These are phyloP conservation scores for Peribolospora baueri DNA, from an alignment of 768 basidiomycete species.

Conservation along the genomic window DNA sequence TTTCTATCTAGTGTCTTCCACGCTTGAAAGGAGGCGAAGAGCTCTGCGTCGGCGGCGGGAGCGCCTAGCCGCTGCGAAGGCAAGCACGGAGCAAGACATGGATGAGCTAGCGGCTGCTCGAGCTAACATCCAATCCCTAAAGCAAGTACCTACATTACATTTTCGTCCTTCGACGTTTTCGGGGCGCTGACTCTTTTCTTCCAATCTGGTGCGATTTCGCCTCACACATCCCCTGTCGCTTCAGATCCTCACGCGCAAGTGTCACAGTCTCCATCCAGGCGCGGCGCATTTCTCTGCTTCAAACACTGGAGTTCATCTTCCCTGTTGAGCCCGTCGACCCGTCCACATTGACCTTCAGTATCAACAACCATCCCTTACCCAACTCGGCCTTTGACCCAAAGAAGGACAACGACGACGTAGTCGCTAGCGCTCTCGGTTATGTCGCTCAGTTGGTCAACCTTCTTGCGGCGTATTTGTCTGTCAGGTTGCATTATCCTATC, in stretches of 20 bases:
- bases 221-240: not conserved
- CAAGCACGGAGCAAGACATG: not conserved
- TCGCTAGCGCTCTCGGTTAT: conserved; percentile 76
- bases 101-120: not conserved
- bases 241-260: no score
- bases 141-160: not conserved
- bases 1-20: not conserved
- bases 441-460: conserved; percentile 66
- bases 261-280: not conserved
- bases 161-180: not conserved
- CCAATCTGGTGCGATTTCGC: not conserved
- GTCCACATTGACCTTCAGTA: conserved; percentile 56
- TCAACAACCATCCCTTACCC: conserved; percentile 68
- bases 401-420: conserved; percentile 52
- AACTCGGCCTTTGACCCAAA: conserved; percentile 43
- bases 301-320: conserved; percentile 43
- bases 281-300: conserved; percentile 28
- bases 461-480: conserved; percentile 52
- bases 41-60: conserved; percentile 3
- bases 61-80: conserved; percentile 2
- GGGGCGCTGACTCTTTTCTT: not conserved
- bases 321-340: conserved; percentile 70
- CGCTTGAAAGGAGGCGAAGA: not conserved
- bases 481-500: conserved; percentile 60
- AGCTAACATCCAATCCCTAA: not conserved